Evolutionary conservation across 768 basidiomycete species (phyloP), one percentile per base, ranked within the genome.

Genomic region (Chlorophyllum brunneum): DNA sequence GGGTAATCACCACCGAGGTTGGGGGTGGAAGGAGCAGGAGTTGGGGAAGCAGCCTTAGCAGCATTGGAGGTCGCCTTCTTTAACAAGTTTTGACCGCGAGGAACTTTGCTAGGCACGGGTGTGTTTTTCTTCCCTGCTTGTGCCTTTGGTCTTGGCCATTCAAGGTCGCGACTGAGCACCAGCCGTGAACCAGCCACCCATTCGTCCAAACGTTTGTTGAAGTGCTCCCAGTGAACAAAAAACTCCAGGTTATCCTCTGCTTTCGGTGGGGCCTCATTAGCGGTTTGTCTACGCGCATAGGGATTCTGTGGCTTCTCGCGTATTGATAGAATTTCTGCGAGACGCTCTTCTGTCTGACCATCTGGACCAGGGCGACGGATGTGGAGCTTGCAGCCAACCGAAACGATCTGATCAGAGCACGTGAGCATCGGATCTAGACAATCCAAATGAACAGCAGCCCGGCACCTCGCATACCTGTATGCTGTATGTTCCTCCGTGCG

Each of bases 131-230:
- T 72, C 5, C 78, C 75, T 1, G 76, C 43, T 16, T 63, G 71
- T 15, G 76, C 70, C 63, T 92, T 93, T 0, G 95, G 94, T 54
- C 91, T 89, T 2, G 97, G 95, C 93, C 92, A 95, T 68, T 98
- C 94, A 58, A 99, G 79, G 63, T 97, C 94, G 57, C 86, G 79
- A 54, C 73, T 78, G 39, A 95, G 75, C 36, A 98, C 80, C 51
- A 99, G 79, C 34, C 95, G 83, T 1, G 89, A 86, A 13, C 90
- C 92, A 11, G 88, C 72, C 20, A 99, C 87, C 97, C 97, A 99
- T 49, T 97, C 97, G 65, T 99, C 97, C 34, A 98, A 76, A 56
- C 97, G 94, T 68, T 99, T 99, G 76, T 99, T 99, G 79, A 98
- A 98, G 58, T 92, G 84, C 61, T 98, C 93, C 86, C 95, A 99